Conservation (phyloP, 2,329 filamentous ascomycete genomes). For the Emmonsia crescens region DNA sequence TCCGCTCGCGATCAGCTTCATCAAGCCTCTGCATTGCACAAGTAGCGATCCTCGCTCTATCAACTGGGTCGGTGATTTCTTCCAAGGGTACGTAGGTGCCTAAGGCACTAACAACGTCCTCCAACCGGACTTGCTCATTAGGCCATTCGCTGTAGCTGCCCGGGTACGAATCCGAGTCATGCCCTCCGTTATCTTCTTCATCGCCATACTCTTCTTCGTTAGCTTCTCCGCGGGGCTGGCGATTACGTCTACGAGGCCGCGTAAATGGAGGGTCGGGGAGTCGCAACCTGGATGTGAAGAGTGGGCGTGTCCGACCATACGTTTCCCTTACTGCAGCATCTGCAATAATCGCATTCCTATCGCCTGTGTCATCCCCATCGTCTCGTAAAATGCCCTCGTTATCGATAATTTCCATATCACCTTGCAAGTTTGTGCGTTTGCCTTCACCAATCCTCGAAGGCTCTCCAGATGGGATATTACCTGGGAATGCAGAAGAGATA, state of each 20-base stretch:
- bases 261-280: conserved; percentile 9
- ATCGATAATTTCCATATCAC: conserved; percentile 54
- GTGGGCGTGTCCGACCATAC: conserved; percentile 21
- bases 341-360: conserved; percentile 50
- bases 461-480: conserved; percentile 54
- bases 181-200: conserved; percentile 13
- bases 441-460: conserved; percentile 52
- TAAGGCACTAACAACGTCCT: conserved; percentile 34
- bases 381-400: conserved; percentile 50
- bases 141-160: conserved; percentile 27
- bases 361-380: conserved; percentile 49
- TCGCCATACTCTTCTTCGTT: conserved; percentile 15
- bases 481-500: conserved; percentile 66
- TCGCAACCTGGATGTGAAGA: conserved; percentile 8
- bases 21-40: conserved; percentile 30
- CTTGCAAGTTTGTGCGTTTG: conserved; percentile 52
- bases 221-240: background rate
- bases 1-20: conserved; percentile 27
- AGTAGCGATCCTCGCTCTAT: conserved; percentile 30
- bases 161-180: conserved; percentile 15
- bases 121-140: conserved; percentile 26
- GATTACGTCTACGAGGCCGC: conserved; percentile 6
- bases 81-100: conserved; percentile 32
- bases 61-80: conserved; percentile 33
- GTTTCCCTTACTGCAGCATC: conserved; percentile 32